Conservation (phyloP, 2,329 filamentous ascomycete genomes). For the Fusarium dlaminii region DNA sequence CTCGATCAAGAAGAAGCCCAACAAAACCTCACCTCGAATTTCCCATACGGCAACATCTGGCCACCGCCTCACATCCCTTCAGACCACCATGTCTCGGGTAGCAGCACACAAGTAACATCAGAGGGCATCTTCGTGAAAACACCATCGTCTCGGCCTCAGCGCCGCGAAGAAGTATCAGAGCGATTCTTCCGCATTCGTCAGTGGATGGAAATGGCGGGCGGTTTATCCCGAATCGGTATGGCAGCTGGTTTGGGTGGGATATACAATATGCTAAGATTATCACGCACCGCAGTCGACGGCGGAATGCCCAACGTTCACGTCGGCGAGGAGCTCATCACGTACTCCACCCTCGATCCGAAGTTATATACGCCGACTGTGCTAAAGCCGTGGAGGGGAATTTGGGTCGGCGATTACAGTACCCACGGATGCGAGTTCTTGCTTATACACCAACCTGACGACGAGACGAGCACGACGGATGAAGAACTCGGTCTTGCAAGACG, state of each 20-base stretch:
- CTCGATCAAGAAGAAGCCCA: constrained; percentile 50
- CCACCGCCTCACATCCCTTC: constrained; percentile 78
- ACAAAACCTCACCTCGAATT: constrained; percentile 43
- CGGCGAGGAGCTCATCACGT: constrained; percentile 68
- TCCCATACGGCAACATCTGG: constrained; percentile 71
- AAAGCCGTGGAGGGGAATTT: constrained; percentile 90
- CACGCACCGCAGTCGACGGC: constrained; percentile 15
- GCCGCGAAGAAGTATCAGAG: constrained; percentile 70
- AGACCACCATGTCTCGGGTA: constrained; percentile 57
- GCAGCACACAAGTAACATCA: constrained; percentile 38
- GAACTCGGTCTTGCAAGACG: constrained; percentile 53
- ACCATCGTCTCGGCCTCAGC: constrained; percentile 54
- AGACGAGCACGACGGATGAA: constrained; percentile 48
- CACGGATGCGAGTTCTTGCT: constrained; percentile 92
- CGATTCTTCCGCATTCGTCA: constrained; percentile 77
- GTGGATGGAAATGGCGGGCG: constrained; percentile 74
- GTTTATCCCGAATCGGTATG: constrained; percentile 43
- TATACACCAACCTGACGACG: constrained; percentile 74
- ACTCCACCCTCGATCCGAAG: constrained; percentile 74
- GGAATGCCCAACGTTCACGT: constrained; percentile 56
- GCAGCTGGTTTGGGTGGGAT: constrained; percentile 35
- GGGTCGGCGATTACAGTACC: constrained; percentile 88
- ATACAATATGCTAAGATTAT: constrained; percentile 27
- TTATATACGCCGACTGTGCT: constrained; percentile 82
- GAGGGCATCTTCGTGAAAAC: constrained; percentile 38